Conservation (phyloP, 257 asterid genomes). For the Datura wrightii region DNA sequence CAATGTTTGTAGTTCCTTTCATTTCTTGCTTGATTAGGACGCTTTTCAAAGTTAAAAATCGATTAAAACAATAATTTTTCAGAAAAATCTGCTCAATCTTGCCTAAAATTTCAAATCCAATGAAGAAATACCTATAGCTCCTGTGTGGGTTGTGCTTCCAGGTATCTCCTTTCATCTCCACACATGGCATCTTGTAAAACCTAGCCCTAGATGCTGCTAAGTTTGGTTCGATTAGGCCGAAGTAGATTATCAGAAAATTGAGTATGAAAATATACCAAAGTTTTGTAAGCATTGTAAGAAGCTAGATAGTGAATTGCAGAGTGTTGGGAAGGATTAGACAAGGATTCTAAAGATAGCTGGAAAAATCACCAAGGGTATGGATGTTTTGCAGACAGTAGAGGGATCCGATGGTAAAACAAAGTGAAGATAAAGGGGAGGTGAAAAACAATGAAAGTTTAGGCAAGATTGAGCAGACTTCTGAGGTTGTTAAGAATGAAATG, state of each 20-base stretch:
- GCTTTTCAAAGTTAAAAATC: not conserved
- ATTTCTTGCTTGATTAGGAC: not conserved
- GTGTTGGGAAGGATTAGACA: slow-evolving; percentile 2
- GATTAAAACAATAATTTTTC: not conserved
- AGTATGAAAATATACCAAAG: not conserved
- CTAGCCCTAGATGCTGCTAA: not conserved
- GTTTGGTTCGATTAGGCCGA: not conserved
- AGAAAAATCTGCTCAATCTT: too few species aligned
- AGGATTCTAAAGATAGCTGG: not conserved
- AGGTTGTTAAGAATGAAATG: not conserved
- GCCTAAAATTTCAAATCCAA: not conserved
- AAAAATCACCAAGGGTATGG: not conserved
- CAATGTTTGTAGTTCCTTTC: not conserved
- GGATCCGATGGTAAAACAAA: not conserved
- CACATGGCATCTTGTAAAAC: not conserved
- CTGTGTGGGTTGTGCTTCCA: not conserved
- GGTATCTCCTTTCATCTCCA: not conserved
- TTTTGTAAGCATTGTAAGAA: not conserved
- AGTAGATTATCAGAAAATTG: not conserved
- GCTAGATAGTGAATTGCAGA: not conserved
- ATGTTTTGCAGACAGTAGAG: not conserved
- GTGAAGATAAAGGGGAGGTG: not conserved
- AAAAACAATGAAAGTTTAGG: not conserved
- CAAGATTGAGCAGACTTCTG: not conserved
- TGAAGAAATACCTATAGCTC: not conserved